phyloP scores from a whole-genome alignment of 2,329 filamentous ascomycete genomes.

The Xylaria hypoxylon region DNA sequence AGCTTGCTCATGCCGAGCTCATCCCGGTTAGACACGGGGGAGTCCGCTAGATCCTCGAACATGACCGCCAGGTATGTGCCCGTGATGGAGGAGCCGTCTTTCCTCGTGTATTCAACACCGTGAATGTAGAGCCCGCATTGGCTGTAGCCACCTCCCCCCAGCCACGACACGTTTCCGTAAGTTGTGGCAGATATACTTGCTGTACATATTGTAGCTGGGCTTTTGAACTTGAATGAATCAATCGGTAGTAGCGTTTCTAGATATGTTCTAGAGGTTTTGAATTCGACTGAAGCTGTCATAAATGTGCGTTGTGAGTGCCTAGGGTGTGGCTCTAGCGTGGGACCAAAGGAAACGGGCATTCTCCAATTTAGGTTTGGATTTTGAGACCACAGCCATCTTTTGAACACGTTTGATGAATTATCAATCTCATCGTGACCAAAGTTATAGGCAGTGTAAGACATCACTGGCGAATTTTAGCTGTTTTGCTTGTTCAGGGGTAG shows the following conservation, averaged over 20 bases:
- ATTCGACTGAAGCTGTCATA: constrained; percentile 60
- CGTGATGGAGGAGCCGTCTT: constrained; percentile 59
- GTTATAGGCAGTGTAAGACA: constrained; percentile 61
- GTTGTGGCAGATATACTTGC: constrained; percentile 58
- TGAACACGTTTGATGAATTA: constrained; percentile 62
- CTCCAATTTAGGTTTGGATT: constrained; percentile 56
- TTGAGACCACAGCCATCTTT: constrained; percentile 60
- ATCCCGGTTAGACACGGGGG: constrained; percentile 69
- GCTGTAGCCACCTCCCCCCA: constrained; percentile 68
- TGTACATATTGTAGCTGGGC: constrained; percentile 57
- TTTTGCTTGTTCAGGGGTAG: neutral
- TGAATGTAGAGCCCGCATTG: constrained; percentile 72
- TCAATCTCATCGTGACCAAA: constrained; percentile 71
- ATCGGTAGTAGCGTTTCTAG: constrained; percentile 62
- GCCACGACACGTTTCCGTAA: constrained; percentile 67
- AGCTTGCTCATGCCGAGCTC: constrained; percentile 73
- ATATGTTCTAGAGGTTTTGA: constrained; percentile 62
- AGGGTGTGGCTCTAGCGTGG: constrained; percentile 57
- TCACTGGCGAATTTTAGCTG: constrained; percentile 46
- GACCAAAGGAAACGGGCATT: constrained; percentile 60
- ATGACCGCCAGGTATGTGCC: constrained; percentile 68
- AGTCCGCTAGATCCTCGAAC: constrained; percentile 69
- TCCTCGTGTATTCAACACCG: constrained; percentile 66
- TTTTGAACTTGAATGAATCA: constrained; percentile 55
- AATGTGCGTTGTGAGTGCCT: constrained; percentile 53